Evolutionary conservation across 306 rosid species (phyloP), one percentile per base, ranked within the genome.

Genomic region (Cucurbita ficifolia): DNA sequence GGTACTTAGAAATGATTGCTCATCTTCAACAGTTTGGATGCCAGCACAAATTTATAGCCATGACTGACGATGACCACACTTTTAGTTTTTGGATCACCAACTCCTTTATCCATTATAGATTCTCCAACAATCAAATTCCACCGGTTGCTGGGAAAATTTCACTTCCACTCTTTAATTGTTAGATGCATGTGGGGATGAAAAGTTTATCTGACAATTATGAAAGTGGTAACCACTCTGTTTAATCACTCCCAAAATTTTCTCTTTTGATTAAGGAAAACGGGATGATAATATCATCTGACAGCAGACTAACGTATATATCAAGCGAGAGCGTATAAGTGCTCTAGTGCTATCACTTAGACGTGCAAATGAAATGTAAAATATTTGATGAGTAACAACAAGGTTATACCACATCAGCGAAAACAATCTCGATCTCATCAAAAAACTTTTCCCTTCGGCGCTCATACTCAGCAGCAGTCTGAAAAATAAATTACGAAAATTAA

Each of bases 391-490:
- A 53, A 11, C 62, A 68, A 17, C 69, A 78, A 22, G 81, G 52
- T 22, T 87, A 73, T 93, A 94, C 98, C 96, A 94, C 98, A 77
- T 94, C 98, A 1, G 95, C 94, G 53, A 94, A 86, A 57, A 94
- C 98, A 76, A 94, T 83, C 81, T 94, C 98, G 11, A 94, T 84
- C 87, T 94, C 98, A 2, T 94, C 78, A 84, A 94, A 94, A 77
- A 94, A 94, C n/a, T 94, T 90, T 35, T 94, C 97, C 78, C 88
- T 76, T 56, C 98, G 84, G 8, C 83, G 82, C 18, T 87, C 84
- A 78, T 93, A 93, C 85, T 93, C 98, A 36, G 98, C 98, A 74
- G 98, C 98, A 77, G 98, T 93, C 98, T 93, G 80, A 40, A 67
- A 84, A 80, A 74, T 38, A 76, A 50, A 48, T 38, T 45, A 64